These are phyloP conservation scores for Exophiala sp. DNA, from an alignment of 2,329 filamentous ascomycete species.

Conservation along the genomic window DNA sequence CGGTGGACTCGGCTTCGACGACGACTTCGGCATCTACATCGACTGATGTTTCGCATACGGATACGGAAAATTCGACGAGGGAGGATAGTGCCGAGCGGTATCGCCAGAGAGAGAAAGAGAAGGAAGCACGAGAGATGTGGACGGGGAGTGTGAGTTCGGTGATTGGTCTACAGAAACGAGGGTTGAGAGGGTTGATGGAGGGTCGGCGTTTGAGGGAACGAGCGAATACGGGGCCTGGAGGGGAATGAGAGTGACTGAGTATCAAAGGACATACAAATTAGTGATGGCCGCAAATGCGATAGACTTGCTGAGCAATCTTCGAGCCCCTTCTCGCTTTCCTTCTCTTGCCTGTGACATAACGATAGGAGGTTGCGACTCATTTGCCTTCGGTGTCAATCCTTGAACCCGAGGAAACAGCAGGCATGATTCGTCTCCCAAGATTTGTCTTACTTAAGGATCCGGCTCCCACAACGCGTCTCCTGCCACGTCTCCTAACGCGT, in stretches of 20 bases:
- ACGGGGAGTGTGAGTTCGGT: slow-evolving; percentile 70
- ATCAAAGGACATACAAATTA: background rate
- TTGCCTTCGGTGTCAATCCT: no score
- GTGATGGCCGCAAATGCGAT: background rate
- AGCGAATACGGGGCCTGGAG: slow-evolving; percentile 23
- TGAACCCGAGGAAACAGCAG: no score
- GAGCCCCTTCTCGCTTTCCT: no score
- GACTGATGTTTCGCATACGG: slow-evolving; percentile 26
- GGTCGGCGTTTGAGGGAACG: slow-evolving; percentile 75
- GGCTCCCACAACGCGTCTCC: no score
- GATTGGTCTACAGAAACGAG: slow-evolving; percentile 91
- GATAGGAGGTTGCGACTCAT: no score
- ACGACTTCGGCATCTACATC: slow-evolving; percentile 25
- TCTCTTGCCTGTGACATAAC: no score
- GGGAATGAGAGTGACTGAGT: background rate
- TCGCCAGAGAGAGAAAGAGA: slow-evolving; percentile 1
- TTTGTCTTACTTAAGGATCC: no score
- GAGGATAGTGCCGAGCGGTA: slow-evolving; percentile 13
- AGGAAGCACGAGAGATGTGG: slow-evolving; percentile 64
- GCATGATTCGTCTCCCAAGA: no score
- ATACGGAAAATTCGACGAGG: slow-evolving; percentile 20
- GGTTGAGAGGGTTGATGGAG: slow-evolving; percentile 89
- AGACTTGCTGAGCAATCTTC: no score
- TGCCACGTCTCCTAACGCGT: no score
- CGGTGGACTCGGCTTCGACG: slow-evolving; percentile 25